Evolutionary conservation across 2,329 filamentous ascomycete genomes (phyloP).

Genomic region (Xylaria sp.): DNA sequence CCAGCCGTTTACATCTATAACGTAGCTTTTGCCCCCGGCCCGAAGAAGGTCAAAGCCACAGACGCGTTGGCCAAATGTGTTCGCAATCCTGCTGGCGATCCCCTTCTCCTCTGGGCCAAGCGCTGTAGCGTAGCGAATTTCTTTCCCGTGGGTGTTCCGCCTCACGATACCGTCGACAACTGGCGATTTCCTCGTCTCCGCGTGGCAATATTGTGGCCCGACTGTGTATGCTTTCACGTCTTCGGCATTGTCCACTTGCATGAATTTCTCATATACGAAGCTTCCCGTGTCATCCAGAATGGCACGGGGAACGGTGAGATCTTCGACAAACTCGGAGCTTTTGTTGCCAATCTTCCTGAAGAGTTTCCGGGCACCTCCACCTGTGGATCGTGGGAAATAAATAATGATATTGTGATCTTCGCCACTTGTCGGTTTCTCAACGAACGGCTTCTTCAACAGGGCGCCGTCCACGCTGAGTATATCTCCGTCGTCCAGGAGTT

Average conservation of each 20-base stretch:
- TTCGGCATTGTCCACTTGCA: slow-evolving; percentile 94
- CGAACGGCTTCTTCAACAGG: slow-evolving; percentile 86
- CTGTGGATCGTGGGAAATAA: slow-evolving; percentile 86
- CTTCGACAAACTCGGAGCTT: slow-evolving; percentile 89
- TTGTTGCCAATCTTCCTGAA: slow-evolving; percentile 99
- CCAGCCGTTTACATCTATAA: slow-evolving; percentile 99
- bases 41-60: slow-evolving; percentile 95
- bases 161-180: slow-evolving; percentile 96
- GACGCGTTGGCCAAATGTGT: slow-evolving; percentile 89
- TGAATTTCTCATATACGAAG: slow-evolving; percentile 96
- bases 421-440: slow-evolving; percentile 97
- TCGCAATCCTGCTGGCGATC: slow-evolving; percentile 88
- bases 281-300: slow-evolving; percentile 81
- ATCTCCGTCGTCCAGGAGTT: slow-evolving; percentile 88
- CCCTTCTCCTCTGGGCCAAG: slow-evolving; percentile 78
- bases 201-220: slow-evolving; percentile 88
- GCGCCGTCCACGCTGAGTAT: slow-evolving; percentile 84
- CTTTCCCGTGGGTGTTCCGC: slow-evolving; percentile 95
- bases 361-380: slow-evolving; percentile 86
- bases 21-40: slow-evolving; percentile 86
- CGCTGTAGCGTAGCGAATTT: slow-evolving; percentile 91
- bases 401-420: slow-evolving; percentile 99
- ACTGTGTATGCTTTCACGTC: slow-evolving; percentile 99
- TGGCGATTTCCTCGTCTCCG: slow-evolving; percentile 94
- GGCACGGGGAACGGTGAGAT: slow-evolving; percentile 74